A percentile compares a stretch with the other conserved stretches of the same genome.
Evolutionary conservation across 345 rosid genomes (phyloP).

Genomic region (Brassica rapa): DNA sequence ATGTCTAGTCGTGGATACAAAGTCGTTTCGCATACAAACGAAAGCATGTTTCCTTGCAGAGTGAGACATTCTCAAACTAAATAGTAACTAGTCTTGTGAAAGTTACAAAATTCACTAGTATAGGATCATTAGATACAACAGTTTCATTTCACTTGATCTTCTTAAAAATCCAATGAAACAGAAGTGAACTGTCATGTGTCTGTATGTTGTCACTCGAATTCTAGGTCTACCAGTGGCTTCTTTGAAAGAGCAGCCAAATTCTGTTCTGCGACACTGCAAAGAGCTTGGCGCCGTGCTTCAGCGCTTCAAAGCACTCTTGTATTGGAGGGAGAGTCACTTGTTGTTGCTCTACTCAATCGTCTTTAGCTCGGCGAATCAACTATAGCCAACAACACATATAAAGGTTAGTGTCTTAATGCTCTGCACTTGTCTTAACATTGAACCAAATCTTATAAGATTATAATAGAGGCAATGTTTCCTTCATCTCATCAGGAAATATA

Average conservation of each 20-base stretch:
- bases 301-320: constrained; percentile 68
- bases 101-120: too few species aligned
- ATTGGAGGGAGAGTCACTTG: constrained; percentile 59
- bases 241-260: neutral
- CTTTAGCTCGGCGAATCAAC: constrained; percentile 18
- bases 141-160: neutral
- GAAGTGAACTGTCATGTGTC: neutral
- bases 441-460: neutral
- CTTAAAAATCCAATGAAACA: neutral
- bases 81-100: too few species aligned
- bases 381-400: neutral
- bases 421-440: neutral
- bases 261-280: constrained; percentile 37
- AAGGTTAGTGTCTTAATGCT: neutral
- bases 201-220: neutral
- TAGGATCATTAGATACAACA: too few species aligned
- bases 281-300: constrained; percentile 28
- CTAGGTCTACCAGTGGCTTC: too few species aligned
- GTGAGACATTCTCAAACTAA: too few species aligned
- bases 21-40: too few species aligned
- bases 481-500: constrained; percentile 90
- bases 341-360: constrained; percentile 33
- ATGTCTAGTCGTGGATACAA: too few species aligned
- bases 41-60: too few species aligned
- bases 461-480: neutral